Base-by-base conservation (phyloP, 805 yeast species). In the Candida suzukii region DNA sequence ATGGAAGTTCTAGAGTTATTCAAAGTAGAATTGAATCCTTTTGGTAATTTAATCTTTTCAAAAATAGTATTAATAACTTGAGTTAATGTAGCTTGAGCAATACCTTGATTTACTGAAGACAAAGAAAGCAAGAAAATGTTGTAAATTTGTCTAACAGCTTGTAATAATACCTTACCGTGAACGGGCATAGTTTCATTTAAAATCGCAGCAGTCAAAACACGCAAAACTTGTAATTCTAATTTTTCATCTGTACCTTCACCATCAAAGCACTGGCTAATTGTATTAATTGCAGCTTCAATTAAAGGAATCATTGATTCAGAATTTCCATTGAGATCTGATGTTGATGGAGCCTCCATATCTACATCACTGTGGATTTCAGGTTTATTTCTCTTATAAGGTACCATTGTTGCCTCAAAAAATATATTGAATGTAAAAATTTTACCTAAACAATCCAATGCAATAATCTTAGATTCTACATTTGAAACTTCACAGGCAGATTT, bases 31-130 rank as follows among this genome's bases (percentile, higher is more conserved):
- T 13, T 9, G 12, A 10, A 14, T 19, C n/a, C 10, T 32, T 18
- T 36, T 40, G 5, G 32, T 37, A 7, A 19, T 16, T 47, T 40
- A 13, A 78, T 76, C 47, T 93, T 76, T 46, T 85, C 95, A 64
- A 88, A 93, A 11, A 90, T 82, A 9, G 86, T 80, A 41, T 80
- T 80, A 19, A 93, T 87, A 53, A 91, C 83, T 64, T 93, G 99
- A 3, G 95, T 86, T 49, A 93, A 70, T 8, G 93, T 83, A 1
- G 96, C 98, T 66, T 95, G 98, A 0, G 99, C 98, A 45, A 90
- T 80, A 1, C 88, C 85, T 63, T 93, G 99, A 57, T 88, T 91
- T 21, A 84, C 69, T 3, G 91, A 78, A 17, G 83, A 79, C 45
- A 84, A 69, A 0, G 97, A 88, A 42, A 87, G 73, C 33, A 93